A percentile compares a stretch with the other conserved stretches of the same genome.
These are phyloP conservation scores for Datura wrightii DNA, from an alignment of 257 asterid species.

Conservation along the genomic window DNA sequence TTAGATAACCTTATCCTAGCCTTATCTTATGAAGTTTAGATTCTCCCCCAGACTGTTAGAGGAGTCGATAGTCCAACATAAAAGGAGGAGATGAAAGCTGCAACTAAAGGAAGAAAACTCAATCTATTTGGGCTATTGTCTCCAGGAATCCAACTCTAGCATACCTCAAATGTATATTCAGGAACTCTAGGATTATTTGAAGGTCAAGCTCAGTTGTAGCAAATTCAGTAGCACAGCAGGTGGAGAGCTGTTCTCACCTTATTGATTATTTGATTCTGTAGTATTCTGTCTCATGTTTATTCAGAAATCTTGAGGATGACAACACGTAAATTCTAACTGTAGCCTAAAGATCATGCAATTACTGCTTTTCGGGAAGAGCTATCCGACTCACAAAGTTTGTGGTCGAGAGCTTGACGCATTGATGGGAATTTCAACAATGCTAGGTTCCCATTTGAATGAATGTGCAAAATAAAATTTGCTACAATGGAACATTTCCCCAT, in stretches of 20 bases:
- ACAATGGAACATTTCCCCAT: background rate
- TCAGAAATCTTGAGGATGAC: constrained; percentile 4
- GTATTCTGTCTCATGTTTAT: background rate
- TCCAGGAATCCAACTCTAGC: background rate
- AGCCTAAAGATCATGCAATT: background rate
- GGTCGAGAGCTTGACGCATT: background rate
- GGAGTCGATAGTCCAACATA: constrained; percentile 15
- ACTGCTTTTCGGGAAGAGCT: background rate
- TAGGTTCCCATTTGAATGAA: background rate
- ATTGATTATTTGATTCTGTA: background rate
- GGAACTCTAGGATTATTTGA: background rate
- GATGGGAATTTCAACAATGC: background rate
- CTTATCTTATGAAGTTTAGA: constrained; percentile 7
- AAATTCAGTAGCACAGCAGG: background rate
- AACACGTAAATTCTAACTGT: background rate
- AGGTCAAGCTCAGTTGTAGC: background rate
- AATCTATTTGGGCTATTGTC: background rate
- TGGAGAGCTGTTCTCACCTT: constrained; percentile 9
- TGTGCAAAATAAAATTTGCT: background rate
- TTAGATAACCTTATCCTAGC: background rate
- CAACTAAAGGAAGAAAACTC: background rate
- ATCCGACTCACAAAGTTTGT: background rate
- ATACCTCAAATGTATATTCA: background rate
- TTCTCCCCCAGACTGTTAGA: constrained; percentile 15
- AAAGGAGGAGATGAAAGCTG: background rate